These are phyloP conservation scores for Eimeria tenella DNA, from an alignment of 169 alveolate genomes.

Conservation along the genomic window DNA sequence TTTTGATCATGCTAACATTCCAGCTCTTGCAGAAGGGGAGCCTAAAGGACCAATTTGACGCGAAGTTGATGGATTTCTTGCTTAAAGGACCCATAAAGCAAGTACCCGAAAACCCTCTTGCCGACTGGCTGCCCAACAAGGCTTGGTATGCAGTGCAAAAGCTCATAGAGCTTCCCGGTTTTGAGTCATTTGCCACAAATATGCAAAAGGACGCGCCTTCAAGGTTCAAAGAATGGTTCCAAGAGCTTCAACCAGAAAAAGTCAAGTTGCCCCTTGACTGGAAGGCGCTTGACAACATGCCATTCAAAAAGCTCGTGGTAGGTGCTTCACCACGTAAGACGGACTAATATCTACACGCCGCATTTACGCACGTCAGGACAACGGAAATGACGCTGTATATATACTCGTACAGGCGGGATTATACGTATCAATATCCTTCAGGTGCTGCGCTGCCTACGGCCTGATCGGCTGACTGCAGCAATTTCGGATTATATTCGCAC, in stretches of 20 bases:
- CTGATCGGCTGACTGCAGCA: slow-evolving; percentile 96
- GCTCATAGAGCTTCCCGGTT: slow-evolving; percentile 95
- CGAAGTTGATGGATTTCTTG: slow-evolving; percentile 90
- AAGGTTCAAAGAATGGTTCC: slow-evolving; percentile 97
- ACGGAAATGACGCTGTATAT: background rate
- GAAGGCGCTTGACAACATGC: slow-evolving; percentile 94
- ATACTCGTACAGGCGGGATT: background rate
- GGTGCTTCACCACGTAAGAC: background rate
- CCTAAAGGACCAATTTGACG: slow-evolving; percentile 91
- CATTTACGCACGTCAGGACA: background rate
- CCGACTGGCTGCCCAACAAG: slow-evolving; percentile 95
- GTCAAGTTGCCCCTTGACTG: slow-evolving; percentile 97
- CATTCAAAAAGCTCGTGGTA: slow-evolving; percentile 94
- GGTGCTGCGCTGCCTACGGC: slow-evolving; percentile 96
- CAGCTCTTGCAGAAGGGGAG: slow-evolving; percentile 94
- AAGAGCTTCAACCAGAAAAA: slow-evolving; percentile 96
- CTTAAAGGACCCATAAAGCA: slow-evolving; percentile 92
- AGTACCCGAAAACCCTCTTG: slow-evolving; percentile 93
- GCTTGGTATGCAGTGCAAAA: slow-evolving; percentile 95
- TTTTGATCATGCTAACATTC: slow-evolving; percentile 95
- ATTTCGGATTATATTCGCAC: slow-evolving; percentile 93
- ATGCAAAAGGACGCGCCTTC: slow-evolving; percentile 97
- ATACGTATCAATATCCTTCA: background rate
- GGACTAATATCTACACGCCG: no score
- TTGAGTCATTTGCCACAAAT: slow-evolving; percentile 92